Evolutionary conservation across 257 asterid genomes (phyloP), one percentile per base, ranked within the genome.

Genomic region (Nicotiana noctiflora): DNA sequence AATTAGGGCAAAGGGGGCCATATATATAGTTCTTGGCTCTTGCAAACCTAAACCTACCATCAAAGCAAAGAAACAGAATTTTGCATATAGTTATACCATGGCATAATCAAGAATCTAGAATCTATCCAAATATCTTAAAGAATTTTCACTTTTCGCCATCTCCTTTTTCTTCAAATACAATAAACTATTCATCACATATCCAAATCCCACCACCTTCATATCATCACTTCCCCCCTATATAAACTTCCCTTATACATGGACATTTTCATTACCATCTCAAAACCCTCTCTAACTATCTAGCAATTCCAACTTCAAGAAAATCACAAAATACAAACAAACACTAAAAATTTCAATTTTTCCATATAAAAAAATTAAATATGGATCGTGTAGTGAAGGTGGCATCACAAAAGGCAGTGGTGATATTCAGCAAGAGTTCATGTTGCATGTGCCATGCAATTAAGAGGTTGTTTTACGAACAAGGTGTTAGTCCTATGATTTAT

Each of bases 381-480:
- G 97, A 92, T 77, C 85, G 88, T 3, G 76, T 93, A 49, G 88
- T 85, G 4, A 89, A 85, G 63, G 60, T 88, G 72, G 88, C 89
- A 0, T 90, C 97, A 7, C 93, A 90, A 81, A 90, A 82, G 55
- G 97, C 97, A 31, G 94, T 90, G 8, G 95, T 93, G 90, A 91
- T 93, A 25, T 93, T 93, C 84, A 91, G 95, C 84, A 90, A 91
- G 93, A 90, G 93, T 75, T 83, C 96, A 2, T 93, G 97, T 56
- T 93, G 96, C 86, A 91, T 93, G 97, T 93, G 98, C 85, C 98
- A 93, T 80, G 93, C 97, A 21, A 90, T 93, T 80, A 90, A 90
- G 86, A 86, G 93, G 68, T 84, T 93, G 8, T 93, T 92, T 81
- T 88, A 92, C 18, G 94, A 93, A 76, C 95, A 88, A 87, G 98